Base-by-base conservation (phyloP, 2,329 filamentous ascomycete species). In the Monosporascus sp. region DNA sequence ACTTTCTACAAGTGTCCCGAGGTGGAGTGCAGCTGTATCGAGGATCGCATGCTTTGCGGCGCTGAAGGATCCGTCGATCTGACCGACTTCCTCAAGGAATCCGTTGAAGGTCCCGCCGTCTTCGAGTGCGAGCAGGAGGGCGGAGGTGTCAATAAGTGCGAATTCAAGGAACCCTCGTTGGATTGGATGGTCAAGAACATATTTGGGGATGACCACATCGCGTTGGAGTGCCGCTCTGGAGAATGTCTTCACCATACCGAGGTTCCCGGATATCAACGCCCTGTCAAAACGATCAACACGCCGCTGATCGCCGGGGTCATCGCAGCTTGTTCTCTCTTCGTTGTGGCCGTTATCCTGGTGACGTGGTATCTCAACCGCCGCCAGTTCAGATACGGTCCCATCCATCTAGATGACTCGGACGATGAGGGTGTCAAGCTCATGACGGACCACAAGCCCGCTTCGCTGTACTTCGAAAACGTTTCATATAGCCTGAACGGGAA, bases 231-330 rank as follows among this genome's bases (percentile, higher is more conserved):
- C 65, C 78, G 85, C 56, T 83, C 92, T 24, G 94, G 94, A 55
- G 94, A 99, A 74, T 99, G 94, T 76, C 76, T 99, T 36, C 92
- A 97, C 71, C 84, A 88, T 68, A 96, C 92, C 6, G 89, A 97
- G 64, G 86, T 97, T 7, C 94, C 94, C 17, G 94, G 95, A 19
- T 99, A 96, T 66, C 80, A 88, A 61, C 82, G 88, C 20, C 91
- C 93, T 1, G 82, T 97, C 56, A 96, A 97, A 75, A 87, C 87
- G 68, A 97, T 99, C 73, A 99, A 99, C 70, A 97, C 93, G 0
- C 94, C 93, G 3, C 79, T 99, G 48, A 99, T 99, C 61, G 93
- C 95, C 11, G 88, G 90, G 16, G 89, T 97, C 47, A 97, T 99
- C 64, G 92, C 91, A 24, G 87, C 84, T 7, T 89, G 85, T 64